Evolutionary conservation across 1,284 basidiomycete genomes (phyloP).

Genomic region (Anthracocystis walkeri): DNA sequence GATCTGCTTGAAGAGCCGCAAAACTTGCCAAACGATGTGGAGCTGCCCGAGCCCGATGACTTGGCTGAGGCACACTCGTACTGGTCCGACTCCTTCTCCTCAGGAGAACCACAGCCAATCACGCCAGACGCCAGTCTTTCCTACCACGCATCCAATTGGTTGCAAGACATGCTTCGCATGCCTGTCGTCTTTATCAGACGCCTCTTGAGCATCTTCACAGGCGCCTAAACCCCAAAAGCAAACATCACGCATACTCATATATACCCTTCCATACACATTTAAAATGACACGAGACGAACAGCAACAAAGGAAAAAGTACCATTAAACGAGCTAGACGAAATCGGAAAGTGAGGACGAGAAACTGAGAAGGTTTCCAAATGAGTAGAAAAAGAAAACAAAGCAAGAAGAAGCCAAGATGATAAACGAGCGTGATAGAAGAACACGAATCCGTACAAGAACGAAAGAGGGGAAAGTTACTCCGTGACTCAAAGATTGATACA

Average conservation of each 20-base stretch:
- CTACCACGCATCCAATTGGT: constrained; percentile 13
- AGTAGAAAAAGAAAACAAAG: neutral
- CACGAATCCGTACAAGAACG: neutral
- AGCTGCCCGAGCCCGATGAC: neutral
- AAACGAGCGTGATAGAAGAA: neutral
- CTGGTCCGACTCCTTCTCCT: constrained; percentile 1
- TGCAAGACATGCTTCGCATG: constrained; percentile 14
- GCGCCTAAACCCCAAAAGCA: neutral
- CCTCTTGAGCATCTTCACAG: constrained; percentile 11
- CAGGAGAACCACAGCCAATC: neutral
- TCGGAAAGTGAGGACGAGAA: neutral
- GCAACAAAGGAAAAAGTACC: neutral
- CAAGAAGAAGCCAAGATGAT: neutral
- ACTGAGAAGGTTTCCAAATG: neutral
- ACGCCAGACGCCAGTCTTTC: neutral
- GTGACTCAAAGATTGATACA: neutral
- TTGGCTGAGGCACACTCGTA: neutral
- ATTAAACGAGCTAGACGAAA: neutral
- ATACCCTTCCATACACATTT: constrained; percentile 4
- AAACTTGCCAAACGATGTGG: neutral
- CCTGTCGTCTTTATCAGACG: constrained; percentile 12
- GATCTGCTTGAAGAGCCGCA: neutral
- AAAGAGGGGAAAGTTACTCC: neutral
- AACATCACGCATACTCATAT: constrained; percentile 3
- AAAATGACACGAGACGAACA: neutral